phyloP scores from a whole-genome alignment of 1,139 yeast species.

The Pichia sp. region DNA sequence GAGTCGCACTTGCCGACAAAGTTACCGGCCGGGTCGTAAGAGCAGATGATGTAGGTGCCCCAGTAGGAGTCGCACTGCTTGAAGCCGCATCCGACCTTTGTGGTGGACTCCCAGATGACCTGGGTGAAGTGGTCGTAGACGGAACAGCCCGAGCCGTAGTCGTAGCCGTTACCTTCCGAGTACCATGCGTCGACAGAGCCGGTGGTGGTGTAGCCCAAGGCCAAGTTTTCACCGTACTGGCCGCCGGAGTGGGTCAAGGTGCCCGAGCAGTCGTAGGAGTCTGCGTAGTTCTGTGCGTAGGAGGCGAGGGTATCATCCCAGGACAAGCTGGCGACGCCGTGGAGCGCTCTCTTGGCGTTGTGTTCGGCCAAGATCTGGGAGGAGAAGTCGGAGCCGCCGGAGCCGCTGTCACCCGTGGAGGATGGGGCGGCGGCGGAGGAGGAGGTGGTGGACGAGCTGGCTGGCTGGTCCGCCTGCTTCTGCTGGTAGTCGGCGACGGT shows the following conservation, averaged over 20 bases:
- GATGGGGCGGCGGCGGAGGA: slow-evolving; percentile 10
- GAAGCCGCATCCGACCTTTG: slow-evolving; percentile 59
- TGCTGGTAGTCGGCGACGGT: slow-evolving; percentile 10
- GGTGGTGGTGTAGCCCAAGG: slow-evolving; percentile 44
- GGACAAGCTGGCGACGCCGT: slow-evolving; percentile 39
- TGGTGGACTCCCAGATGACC: slow-evolving; percentile 57
- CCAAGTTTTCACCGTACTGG: slow-evolving; percentile 52
- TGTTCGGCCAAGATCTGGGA: slow-evolving; percentile 40
- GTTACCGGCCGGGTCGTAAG: slow-evolving; percentile 62
- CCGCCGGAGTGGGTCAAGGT: slow-evolving; percentile 47
- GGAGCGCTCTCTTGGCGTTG: slow-evolving; percentile 48
- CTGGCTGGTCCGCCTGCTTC: slow-evolving; percentile 17
- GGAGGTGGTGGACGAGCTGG: slow-evolving; percentile 14
- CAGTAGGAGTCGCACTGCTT: slow-evolving; percentile 47
- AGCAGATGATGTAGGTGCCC: slow-evolving; percentile 59
- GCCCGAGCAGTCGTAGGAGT: slow-evolving; percentile 44
- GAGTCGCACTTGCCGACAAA: slow-evolving; percentile 44
- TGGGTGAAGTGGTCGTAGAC: slow-evolving; percentile 56
- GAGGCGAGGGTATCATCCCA: slow-evolving; percentile 47
- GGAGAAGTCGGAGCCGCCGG: slow-evolving; percentile 19
- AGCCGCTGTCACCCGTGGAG: slow-evolving; percentile 14
- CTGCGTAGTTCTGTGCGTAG: slow-evolving; percentile 45
- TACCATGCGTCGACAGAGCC: slow-evolving; percentile 62
- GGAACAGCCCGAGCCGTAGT: slow-evolving; percentile 40
- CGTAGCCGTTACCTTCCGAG: slow-evolving; percentile 51